Base-by-base conservation (phyloP, 2,329 filamentous ascomycete genomes). In the Fusarium duplospermum region DNA sequence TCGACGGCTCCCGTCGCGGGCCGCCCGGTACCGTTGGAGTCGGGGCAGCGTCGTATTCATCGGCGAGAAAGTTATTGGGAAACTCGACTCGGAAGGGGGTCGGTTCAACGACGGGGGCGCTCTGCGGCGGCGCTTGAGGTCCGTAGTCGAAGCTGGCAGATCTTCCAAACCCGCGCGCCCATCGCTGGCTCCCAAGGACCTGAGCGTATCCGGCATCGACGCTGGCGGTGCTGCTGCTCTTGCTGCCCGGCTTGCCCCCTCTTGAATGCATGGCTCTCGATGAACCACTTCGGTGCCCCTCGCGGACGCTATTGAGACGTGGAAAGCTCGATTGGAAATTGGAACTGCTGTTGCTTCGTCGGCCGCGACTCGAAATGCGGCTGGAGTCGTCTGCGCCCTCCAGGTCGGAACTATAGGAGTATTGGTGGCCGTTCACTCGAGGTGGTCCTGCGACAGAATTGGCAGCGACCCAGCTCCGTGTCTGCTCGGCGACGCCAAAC, bases 1-100 rank as follows among this genome's bases (percentile, higher is more conserved):
- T 73, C 64, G 76, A 68, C 52, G 76, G 58, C 22, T 83, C 77
- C 65, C 85, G 85, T 68, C 94, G 90, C 66, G 95, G 94, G 6
- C 95, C 95, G 58, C 89, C 92, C 36, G 94, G 94, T 38, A 98
- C 88, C 31, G 91, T 95, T 6, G 96, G 96, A 40, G 93, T 96
- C 16, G 96, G 95, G 29, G 95, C 95, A 61, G 94, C 93, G 80
- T 96, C 93, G 83, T 92, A 91, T 77, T 93, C 89, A 76, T 88
- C 86, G 73, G 69, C 71, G 60, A 88, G 83, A 73, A 87, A 87
- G 66, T 83, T 84, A 73, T 85, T 86, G 66, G 86, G 82, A 70
- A 87, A 86, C 50, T 89, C 87, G 70, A 86, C 79, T 71, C 86
- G 85, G 84, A 87, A 88, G 57, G 81, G 80, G 31, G 80, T 75